phyloP scores from a whole-genome alignment of 2,329 filamentous ascomycete species.

The Biscogniauxia marginata region DNA sequence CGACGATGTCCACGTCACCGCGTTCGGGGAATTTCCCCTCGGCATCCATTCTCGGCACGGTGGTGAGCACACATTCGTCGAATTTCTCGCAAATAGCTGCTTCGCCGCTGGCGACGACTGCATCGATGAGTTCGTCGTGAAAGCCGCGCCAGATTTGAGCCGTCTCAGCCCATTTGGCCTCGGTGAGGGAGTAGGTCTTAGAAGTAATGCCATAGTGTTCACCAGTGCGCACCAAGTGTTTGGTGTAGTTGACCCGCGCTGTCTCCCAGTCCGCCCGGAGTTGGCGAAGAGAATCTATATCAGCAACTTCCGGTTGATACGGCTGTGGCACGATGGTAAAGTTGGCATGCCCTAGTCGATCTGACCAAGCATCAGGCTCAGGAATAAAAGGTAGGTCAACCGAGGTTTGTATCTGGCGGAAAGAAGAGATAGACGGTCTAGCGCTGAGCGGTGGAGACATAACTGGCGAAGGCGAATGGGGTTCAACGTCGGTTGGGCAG shows the following conservation, averaged over 20 bases:
- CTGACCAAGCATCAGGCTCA: constrained; percentile 77
- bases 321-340: constrained; percentile 84
- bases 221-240: constrained; percentile 81
- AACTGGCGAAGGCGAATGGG: constrained; percentile 35
- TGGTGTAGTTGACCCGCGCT: constrained; percentile 82
- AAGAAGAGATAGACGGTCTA: constrained; percentile 75
- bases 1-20: constrained; percentile 89
- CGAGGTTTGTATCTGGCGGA: constrained; percentile 49
- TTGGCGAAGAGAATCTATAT: constrained; percentile 56
- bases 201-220: constrained; percentile 91
- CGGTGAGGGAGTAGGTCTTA: constrained; percentile 80
- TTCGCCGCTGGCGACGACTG: constrained; percentile 44
- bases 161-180: constrained; percentile 83
- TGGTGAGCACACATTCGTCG: constrained; percentile 58
- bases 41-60: constrained; percentile 68
- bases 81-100: constrained; percentile 42
- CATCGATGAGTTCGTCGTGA: constrained; percentile 63
- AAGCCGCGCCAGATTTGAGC: constrained; percentile 71
- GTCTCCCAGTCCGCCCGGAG: constrained; percentile 79
- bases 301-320: constrained; percentile 65
- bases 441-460: constrained; percentile 74
- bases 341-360: constrained; percentile 86
- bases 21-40: constrained; percentile 84
- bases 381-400: constrained; percentile 48
- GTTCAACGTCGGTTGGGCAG: constrained; percentile 46